These are phyloP conservation scores for Scolecobasidium constrictum DNA, from an alignment of 2,329 filamentous ascomycete species.

Conservation along the genomic window DNA sequence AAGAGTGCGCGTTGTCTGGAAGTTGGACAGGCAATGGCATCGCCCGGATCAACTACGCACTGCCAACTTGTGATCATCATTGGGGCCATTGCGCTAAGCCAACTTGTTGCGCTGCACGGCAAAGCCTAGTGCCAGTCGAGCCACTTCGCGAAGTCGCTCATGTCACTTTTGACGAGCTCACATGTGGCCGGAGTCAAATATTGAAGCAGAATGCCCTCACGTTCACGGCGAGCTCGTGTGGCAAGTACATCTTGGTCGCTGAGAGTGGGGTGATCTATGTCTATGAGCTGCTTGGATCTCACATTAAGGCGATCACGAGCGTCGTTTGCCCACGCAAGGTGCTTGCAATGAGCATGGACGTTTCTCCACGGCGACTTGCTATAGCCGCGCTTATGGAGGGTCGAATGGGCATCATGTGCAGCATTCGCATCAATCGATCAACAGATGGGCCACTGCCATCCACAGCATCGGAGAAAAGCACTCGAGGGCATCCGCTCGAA, in stretches of 20 bases:
- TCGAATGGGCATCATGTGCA: slow-evolving; percentile 50
- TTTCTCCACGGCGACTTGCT: slow-evolving; percentile 42
- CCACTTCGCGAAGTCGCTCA: neutral
- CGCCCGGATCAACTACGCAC: slow-evolving; percentile 11
- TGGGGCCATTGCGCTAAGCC: slow-evolving; percentile 11
- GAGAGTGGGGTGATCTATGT: slow-evolving; percentile 45
- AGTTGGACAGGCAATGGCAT: slow-evolving; percentile 27
- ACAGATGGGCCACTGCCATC: neutral
- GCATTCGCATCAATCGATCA: slow-evolving; percentile 34
- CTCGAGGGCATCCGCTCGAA: no score
- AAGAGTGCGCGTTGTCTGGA: slow-evolving; percentile 36
- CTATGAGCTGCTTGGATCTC: slow-evolving; percentile 34
- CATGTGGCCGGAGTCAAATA: slow-evolving; percentile 14
- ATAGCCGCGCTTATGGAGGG: slow-evolving; percentile 50
- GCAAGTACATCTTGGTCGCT: slow-evolving; percentile 45
- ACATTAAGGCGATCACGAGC: slow-evolving; percentile 37
- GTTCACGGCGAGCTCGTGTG: slow-evolving; percentile 47
- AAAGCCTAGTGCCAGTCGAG: neutral
- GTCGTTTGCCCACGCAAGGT: slow-evolving; percentile 48
- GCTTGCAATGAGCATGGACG: slow-evolving; percentile 52
- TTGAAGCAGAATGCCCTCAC: slow-evolving; percentile 20
- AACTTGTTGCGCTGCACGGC: slow-evolving; percentile 11
- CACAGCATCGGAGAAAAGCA: no score
- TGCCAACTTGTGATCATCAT: slow-evolving; percentile 8
- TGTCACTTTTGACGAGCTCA: slow-evolving; percentile 25